Evolutionary conservation across 2,329 filamentous ascomycete species (phyloP).

Genomic region (Trichoderma sp.): DNA sequence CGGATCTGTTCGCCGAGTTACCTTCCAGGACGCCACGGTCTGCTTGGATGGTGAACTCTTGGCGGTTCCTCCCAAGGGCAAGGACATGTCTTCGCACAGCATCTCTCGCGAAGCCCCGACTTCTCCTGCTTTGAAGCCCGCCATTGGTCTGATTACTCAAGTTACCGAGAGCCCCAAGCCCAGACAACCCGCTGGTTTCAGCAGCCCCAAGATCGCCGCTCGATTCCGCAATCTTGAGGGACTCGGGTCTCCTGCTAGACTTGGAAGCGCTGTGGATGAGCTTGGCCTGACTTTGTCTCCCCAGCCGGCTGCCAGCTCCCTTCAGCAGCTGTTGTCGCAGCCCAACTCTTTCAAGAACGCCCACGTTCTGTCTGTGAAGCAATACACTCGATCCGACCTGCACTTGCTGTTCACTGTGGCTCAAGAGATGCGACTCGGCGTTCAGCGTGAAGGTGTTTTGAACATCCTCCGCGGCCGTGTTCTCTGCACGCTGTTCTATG

Average conservation of each 20-base stretch:
- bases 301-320: conserved; percentile 58
- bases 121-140: conserved; percentile 63
- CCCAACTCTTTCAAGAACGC: conserved; percentile 84
- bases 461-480: conserved; percentile 85
- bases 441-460: conserved; percentile 88
- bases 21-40: conserved; percentile 73
- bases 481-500: conserved; percentile 93
- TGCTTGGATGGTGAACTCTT: conserved; percentile 71
- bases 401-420: conserved; percentile 95
- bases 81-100: conserved; percentile 75
- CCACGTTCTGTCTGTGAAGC: conserved; percentile 88
- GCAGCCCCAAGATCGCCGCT: conserved; percentile 38
- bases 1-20: conserved; percentile 74
- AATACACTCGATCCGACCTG: conserved; percentile 85
- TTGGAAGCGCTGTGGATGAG: conserved; percentile 46
- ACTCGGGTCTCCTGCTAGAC: conserved; percentile 34
- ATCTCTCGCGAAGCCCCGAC: conserved; percentile 49
- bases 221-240: conserved; percentile 40
- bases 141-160: conserved; percentile 44
- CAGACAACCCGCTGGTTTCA: conserved; percentile 36
- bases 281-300: conserved; percentile 52
- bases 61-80: conserved; percentile 61
- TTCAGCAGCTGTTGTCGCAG: conserved; percentile 73
- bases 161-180: conserved; percentile 44
- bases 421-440: conserved; percentile 94